A percentile compares a stretch with the other conserved stretches of the same genome.
Evolutionary conservation across 495 filamentous ascomycete species (phyloP).

Genomic region (Penicillium egyptiacum): DNA sequence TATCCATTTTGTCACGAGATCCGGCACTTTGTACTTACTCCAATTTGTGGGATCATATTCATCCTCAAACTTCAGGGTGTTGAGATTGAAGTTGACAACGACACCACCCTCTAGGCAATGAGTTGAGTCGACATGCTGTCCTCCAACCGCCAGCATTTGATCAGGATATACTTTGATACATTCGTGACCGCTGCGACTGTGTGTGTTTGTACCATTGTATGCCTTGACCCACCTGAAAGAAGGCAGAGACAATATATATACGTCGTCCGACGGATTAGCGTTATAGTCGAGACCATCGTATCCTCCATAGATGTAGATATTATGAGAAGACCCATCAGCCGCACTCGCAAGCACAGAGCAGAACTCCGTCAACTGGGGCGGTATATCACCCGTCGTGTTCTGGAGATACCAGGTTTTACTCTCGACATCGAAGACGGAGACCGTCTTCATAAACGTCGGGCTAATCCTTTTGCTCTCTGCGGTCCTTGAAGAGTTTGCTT

Average conservation of each 20-base stretch:
- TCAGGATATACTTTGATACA: slow-evolving; percentile 70
- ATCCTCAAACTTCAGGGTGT: slow-evolving; percentile 53
- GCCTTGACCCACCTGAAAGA: slow-evolving; percentile 75
- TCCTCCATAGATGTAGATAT: slow-evolving; percentile 78
- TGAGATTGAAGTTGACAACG: slow-evolving; percentile 65
- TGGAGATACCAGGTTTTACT: slow-evolving; percentile 53
- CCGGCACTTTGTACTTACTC: slow-evolving; percentile 62
- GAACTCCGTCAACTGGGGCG: slow-evolving; percentile 55
- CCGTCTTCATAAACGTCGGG: slow-evolving; percentile 60
- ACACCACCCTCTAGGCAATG: slow-evolving; percentile 56
- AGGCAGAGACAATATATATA: slow-evolving; percentile 73
- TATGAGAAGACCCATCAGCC: slow-evolving; percentile 59
- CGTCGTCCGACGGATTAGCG: slow-evolving; percentile 55
- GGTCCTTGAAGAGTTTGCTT: slow-evolving; percentile 33
- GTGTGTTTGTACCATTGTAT: slow-evolving; percentile 42
- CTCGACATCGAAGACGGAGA: slow-evolving; percentile 72
- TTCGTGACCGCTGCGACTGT: slow-evolving; percentile 61
- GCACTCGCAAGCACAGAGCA: slow-evolving; percentile 66
- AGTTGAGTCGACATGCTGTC: slow-evolving; percentile 29
- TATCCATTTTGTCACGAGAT: slow-evolving; percentile 55
- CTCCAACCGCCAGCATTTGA: slow-evolving; percentile 72
- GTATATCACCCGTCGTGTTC: slow-evolving; percentile 54
- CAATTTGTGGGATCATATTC: slow-evolving; percentile 59
- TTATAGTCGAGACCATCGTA: slow-evolving; percentile 50
- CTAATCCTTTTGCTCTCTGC: slow-evolving; percentile 51